Evolutionary conservation across 257 asterid genomes (phyloP).

Genomic region (Ehretia macrophylla): DNA sequence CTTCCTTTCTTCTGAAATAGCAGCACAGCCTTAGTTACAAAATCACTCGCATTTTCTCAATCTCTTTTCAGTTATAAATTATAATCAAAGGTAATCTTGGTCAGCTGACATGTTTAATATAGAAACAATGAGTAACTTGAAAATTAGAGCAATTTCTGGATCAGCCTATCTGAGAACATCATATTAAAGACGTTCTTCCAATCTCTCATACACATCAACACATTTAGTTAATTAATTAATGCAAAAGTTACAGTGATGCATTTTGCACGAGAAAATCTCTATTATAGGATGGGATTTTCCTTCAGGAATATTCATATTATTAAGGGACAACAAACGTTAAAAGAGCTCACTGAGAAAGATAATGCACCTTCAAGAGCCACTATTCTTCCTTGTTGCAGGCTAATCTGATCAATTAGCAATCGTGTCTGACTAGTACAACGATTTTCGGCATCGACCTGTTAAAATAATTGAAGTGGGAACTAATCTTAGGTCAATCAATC

Average conservation of each 20-base stretch:
- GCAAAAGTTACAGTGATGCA: too few relatives aligned
- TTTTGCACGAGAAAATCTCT: too few relatives aligned
- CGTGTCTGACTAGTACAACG: conserved; percentile 85
- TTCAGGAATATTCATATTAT: too few relatives aligned
- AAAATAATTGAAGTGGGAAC: conserved; percentile 18
- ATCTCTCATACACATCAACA: too few relatives aligned
- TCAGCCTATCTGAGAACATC: too few relatives aligned
- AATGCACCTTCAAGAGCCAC: conserved; percentile 72
- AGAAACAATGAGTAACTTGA: too few relatives aligned
- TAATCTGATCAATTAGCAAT: conserved; percentile 77
- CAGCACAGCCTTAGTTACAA: conserved; percentile 9
- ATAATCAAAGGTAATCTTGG: too few relatives aligned
- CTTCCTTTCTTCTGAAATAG: conserved; percentile 65
- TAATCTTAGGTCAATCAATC: neutral
- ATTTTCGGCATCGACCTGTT: conserved; percentile 87
- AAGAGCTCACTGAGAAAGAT: conserved; percentile 8
- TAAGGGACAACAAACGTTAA: neutral
- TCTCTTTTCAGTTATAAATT: neutral
- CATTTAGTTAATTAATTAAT: too few relatives aligned
- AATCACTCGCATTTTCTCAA: neutral
- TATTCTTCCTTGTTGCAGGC: conserved; percentile 73
- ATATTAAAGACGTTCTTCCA: too few relatives aligned
- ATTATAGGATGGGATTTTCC: too few relatives aligned
- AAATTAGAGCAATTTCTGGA: too few relatives aligned
- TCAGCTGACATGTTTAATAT: too few relatives aligned